phyloP scores from a whole-genome alignment of 768 basidiomycete species.

The Lactarius akahatsu region DNA sequence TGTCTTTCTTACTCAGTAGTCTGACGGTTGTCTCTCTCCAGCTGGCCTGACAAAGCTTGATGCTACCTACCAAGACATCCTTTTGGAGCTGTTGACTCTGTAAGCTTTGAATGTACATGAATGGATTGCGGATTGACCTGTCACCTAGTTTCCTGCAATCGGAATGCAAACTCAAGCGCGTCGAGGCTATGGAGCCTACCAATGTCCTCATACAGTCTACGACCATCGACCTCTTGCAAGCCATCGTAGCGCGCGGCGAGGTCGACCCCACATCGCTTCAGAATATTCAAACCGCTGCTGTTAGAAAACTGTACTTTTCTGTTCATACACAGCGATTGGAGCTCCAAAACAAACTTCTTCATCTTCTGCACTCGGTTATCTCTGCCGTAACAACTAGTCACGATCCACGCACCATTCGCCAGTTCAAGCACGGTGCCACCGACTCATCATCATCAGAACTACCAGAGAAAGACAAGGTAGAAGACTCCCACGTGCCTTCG shows the following conservation, averaged over 20 bases:
- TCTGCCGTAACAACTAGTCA: constrained; percentile 54
- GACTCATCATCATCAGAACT: constrained; percentile 24
- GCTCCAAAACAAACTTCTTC: constrained; percentile 90
- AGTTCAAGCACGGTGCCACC: constrained; percentile 8
- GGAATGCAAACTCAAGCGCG: constrained; percentile 57
- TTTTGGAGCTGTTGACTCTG: constrained; percentile 74
- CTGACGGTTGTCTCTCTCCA: constrained; percentile 14
- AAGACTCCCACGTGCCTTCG: constrained; percentile 43
- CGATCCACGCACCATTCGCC: constrained; percentile 28
- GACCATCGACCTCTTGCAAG: constrained; percentile 79
- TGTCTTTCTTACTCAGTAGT: constrained; percentile 18
- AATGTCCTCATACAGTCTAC: constrained; percentile 71
- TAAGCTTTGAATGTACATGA: constrained; percentile 36
- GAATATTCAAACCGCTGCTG: constrained; percentile 64
- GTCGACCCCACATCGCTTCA: constrained; percentile 59
- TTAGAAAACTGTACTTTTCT: constrained; percentile 72
- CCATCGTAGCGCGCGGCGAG: constrained; percentile 79
- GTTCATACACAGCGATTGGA: constrained; percentile 72
- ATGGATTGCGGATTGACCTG: not conserved
- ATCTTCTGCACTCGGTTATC: constrained; percentile 84
- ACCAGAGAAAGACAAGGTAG: constrained; percentile 35
- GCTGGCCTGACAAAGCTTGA: constrained; percentile 43
- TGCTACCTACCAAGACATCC: constrained; percentile 70
- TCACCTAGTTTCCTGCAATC: constrained; percentile 66
- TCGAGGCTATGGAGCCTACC: constrained; percentile 53